Evolutionary conservation across 805 yeast genomes (phyloP), one percentile per base, ranked within the genome.

Genomic region (Saccharomyces eubayanus): DNA sequence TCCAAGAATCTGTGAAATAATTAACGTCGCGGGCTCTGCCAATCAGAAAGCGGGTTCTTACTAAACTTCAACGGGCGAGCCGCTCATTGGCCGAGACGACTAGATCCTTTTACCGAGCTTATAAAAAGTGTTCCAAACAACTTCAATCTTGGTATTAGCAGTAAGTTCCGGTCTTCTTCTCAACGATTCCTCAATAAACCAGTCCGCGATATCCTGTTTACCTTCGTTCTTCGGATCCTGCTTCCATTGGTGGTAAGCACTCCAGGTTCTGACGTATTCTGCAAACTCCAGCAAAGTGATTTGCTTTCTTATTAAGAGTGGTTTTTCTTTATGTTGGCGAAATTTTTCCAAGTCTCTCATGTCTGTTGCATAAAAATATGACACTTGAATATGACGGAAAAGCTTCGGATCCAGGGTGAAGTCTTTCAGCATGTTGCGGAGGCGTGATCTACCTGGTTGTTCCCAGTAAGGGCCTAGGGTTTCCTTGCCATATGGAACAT

Each of bases 381-480:
- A 66, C 10, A 69, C 66, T 46, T 64, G 58, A 10, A 75, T 63
- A 54, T 82, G 77, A 0, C 63, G 58, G 64, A 76, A 87, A 12
- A 62, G 54, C 1, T 68, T 72, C 0, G 31, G 16, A 28, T 62
- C 58, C 4, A 66, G 51, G 6, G 53, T 48, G 20, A 51, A 52
- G 28, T 61, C 61, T 24, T 46, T 51, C 57, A 78, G 74, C 54
- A 75, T 62, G 6, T 71, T 57, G 51, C 83, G 71, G 31, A 91
- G 67, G 12, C 78, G 70, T 5, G 63, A 52, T 49, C 96, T 74
- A 0, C 97, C 97, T 0, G 96, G 94, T 59, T 85, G 86, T 61
- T 88, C 87, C 97, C 97, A 91, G 64, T 81, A 81, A 0, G 83
- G 82, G 0, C 91, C 91, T 48, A 85, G 65, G 47, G 63, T 71